Conservation (phyloP, 331 rosid genomes). For the Phaseolus coccineus region DNA sequence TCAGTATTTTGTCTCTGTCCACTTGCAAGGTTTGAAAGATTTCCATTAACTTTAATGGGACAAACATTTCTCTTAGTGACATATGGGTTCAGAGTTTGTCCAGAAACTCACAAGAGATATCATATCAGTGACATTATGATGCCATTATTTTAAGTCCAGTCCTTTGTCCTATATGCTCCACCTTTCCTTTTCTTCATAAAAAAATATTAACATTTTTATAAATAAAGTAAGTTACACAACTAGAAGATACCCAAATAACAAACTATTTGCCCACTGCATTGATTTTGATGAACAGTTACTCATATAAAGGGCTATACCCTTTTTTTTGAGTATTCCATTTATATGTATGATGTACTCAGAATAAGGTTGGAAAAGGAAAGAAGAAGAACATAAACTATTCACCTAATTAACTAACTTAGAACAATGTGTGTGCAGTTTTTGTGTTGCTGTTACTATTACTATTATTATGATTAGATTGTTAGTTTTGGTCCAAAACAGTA, state of each 20-base stretch:
- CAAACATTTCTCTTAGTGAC: constrained; percentile 43
- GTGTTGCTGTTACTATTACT: not conserved
- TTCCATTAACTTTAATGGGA: constrained; percentile 47
- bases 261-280: constrained; percentile 10
- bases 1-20: constrained; percentile 35
- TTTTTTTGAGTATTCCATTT: not conserved
- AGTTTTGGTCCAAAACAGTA: no score
- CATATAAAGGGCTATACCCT: not conserved
- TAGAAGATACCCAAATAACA: constrained; percentile 41
- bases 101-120: constrained; percentile 33
- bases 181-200: not conserved
- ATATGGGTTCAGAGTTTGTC: constrained; percentile 44
- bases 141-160: constrained; percentile 34
- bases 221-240: constrained; percentile 36
- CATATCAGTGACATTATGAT: constrained; percentile 40
- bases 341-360: not conserved
- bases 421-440: not conserved
- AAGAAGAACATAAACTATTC: not conserved
- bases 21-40: constrained; percentile 45
- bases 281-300: constrained; percentile 19
- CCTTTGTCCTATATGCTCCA: constrained; percentile 33
- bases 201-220: constrained; percentile 1
- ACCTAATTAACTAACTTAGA: not conserved
- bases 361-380: not conserved
- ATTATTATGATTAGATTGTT: not conserved